These are phyloP conservation scores for Rhodocollybia butyracea DNA, from an alignment of 768 basidiomycete genomes.

Conservation along the genomic window DNA sequence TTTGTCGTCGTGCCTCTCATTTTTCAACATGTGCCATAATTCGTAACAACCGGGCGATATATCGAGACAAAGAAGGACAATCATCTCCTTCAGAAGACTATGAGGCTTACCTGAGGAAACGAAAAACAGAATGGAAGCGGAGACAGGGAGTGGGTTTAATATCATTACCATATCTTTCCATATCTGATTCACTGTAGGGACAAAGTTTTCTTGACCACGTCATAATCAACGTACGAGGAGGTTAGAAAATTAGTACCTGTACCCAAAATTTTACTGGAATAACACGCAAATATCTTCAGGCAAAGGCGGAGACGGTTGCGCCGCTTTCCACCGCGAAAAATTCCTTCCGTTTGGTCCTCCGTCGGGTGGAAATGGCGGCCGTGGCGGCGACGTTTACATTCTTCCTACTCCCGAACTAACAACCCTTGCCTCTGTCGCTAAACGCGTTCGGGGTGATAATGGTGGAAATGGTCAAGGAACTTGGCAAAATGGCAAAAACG, in stretches of 20 bases:
- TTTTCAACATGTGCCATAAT: background rate
- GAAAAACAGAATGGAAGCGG: conserved; percentile 74
- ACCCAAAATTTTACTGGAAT: background rate
- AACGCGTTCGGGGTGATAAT: conserved; percentile 60
- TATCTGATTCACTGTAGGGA: conserved; percentile 41
- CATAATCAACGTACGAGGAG: conserved; percentile 73
- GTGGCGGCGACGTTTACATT: conserved; percentile 85
- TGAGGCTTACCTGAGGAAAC: conserved; percentile 42
- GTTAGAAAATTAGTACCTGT: conserved; percentile 33
- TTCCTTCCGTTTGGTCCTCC: conserved; percentile 82
- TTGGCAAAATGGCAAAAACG: conserved; percentile 82
- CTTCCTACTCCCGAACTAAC: conserved; percentile 75
- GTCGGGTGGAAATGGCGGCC: conserved; percentile 90
- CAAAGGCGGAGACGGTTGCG: conserved; percentile 86
- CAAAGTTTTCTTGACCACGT: conserved; percentile 81
- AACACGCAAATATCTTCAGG: conserved; percentile 42
- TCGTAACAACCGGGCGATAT: background rate
- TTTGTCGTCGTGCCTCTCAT: background rate
- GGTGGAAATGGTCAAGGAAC: conserved; percentile 80
- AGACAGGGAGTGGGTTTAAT: conserved; percentile 54
- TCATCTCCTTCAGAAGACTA: conserved; percentile 22
- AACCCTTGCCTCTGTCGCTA: conserved; percentile 69
- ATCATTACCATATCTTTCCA: background rate
- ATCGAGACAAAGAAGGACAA: conserved; percentile 15
- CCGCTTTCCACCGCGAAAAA: conserved; percentile 91